These are phyloP conservation scores for Fragaria vesca DNA, from an alignment of 306 rosid genomes.

Conservation along the genomic window DNA sequence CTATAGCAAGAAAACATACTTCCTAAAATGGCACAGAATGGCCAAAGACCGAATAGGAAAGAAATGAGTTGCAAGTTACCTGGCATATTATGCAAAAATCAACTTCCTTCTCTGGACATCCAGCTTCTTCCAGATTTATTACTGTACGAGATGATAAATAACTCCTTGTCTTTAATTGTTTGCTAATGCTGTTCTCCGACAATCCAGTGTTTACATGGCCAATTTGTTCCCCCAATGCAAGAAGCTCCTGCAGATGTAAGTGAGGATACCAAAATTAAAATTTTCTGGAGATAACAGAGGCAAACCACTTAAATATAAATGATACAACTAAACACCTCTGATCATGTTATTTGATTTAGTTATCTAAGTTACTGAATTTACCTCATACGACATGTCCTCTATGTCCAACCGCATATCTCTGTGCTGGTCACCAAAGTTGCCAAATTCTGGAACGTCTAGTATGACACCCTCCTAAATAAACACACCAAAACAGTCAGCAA, in stretches of 20 bases:
- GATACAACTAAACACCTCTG: not conserved
- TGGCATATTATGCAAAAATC: constrained; percentile 89
- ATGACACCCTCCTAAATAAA: constrained; percentile 78
- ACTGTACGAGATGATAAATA: constrained; percentile 29
- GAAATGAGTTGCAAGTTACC: constrained; percentile 40
- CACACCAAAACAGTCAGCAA: constrained; percentile 23
- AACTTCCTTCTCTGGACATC: constrained; percentile 50
- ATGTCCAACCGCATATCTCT: constrained; percentile 96
- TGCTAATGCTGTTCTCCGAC: constrained; percentile 59
- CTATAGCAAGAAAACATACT: not conserved
- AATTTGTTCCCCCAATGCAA: constrained; percentile 90
- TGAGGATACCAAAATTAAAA: constrained; percentile 28
- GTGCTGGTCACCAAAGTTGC: constrained; percentile 69
- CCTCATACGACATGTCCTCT: constrained; percentile 99
- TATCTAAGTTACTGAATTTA: constrained; percentile 30
- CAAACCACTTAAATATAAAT: not conserved
- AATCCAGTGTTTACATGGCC: constrained; percentile 88
- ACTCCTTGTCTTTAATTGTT: constrained; percentile 48
- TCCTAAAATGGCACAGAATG: not conserved
- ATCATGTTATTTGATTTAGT: not conserved
- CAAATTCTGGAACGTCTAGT: constrained; percentile 55
- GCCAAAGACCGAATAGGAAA: not conserved
- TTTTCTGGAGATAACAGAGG: not conserved
- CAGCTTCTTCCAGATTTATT: constrained; percentile 54
- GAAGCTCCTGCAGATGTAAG: constrained; percentile 67